These are phyloP conservation scores for Psidium friedrichsthalianum DNA, from an alignment of 345 rosid species.

Conservation along the genomic window DNA sequence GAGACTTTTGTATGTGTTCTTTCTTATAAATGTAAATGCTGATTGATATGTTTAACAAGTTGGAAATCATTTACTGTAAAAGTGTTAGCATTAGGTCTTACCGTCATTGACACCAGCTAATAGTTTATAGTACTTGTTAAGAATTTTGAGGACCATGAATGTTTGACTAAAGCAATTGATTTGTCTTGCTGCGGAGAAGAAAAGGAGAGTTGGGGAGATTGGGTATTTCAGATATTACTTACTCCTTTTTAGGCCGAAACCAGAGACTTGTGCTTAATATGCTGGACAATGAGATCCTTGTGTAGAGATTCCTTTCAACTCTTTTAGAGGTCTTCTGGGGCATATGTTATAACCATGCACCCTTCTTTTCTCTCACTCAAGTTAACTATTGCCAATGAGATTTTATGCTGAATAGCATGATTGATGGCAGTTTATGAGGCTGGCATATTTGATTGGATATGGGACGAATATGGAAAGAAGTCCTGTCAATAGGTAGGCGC, in stretches of 20 bases:
- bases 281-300: not conserved
- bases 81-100: not conserved
- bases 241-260: not conserved
- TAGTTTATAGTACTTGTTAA: not conserved
- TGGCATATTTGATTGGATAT: constrained; percentile 85
- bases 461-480: constrained; percentile 87
- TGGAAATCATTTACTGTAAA: not conserved
- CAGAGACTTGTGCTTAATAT: not conserved
- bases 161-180: not conserved
- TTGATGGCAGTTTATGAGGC: constrained; percentile 80
- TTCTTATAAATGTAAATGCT: not conserved
- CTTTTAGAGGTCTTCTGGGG: not conserved
- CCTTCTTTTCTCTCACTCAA: not conserved
- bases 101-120: not conserved
- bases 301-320: not conserved
- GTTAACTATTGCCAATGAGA: not conserved
- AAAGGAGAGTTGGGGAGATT: not conserved
- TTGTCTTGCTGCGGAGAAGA: not conserved
- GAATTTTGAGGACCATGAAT: not conserved
- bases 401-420: not conserved
- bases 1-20: not conserved
- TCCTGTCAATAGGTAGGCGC: constrained; percentile 76
- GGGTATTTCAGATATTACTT: not conserved
- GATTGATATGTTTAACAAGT: not conserved
- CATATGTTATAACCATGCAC: not conserved